Conservation (phyloP, 2,329 filamentous ascomycete species). For the Chaetomiaceae sp. region DNA sequence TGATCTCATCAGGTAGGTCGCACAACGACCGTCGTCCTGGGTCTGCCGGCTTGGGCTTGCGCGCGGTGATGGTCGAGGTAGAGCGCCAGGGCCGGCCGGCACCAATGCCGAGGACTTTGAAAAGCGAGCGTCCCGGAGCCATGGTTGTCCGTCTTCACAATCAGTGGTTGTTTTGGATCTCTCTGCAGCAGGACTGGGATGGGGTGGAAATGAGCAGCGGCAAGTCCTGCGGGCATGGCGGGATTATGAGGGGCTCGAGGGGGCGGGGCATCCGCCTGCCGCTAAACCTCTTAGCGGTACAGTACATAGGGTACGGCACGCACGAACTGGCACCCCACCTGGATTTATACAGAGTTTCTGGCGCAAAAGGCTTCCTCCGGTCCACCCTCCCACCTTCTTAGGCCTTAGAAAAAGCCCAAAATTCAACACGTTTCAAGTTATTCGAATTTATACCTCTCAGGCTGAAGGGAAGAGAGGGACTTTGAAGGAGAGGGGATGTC, state of each 20-base stretch:
- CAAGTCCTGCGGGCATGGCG: neutral
- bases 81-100: neutral
- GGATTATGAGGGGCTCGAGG: neutral
- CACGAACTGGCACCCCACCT: too few species aligned
- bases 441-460: too few species aligned
- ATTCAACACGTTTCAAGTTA: too few species aligned
- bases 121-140: neutral
- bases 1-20: neutral
- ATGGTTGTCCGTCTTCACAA: neutral
- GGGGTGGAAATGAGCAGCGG: neutral
- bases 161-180: neutral
- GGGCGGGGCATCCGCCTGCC: too few species aligned
- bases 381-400: too few species aligned
- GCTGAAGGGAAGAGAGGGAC: too few species aligned
- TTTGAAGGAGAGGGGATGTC: too few species aligned
- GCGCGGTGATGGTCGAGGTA: neutral
- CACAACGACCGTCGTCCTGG: neutral
- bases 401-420: too few species aligned
- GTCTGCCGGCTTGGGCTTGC: neutral
- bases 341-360: too few species aligned
- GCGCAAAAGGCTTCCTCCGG: too few species aligned
- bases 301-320: too few species aligned
- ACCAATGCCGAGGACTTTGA: neutral
- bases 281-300: too few species aligned
- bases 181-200: neutral